A percentile compares a stretch with the other conserved stretches of the same genome.
These are phyloP conservation scores for Chlorophyllum brunneum DNA, from an alignment of 768 basidiomycete species.

Conservation along the genomic window DNA sequence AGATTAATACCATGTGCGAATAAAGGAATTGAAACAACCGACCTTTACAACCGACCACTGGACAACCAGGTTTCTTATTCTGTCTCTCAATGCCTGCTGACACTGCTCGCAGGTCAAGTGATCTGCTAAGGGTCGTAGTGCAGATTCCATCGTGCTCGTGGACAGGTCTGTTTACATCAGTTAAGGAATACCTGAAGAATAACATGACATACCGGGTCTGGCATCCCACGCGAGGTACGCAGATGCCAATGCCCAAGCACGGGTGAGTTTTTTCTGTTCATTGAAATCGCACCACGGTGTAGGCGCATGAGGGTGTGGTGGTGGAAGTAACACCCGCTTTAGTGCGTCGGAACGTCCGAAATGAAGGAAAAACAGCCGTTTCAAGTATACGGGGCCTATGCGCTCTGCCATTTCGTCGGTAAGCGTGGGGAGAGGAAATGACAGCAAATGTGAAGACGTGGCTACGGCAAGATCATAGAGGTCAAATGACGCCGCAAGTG, in stretches of 20 bases:
- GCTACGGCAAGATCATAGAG: constrained; percentile 72
- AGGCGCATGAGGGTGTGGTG: constrained; percentile 74
- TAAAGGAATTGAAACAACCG: constrained; percentile 14
- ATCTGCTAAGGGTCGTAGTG: constrained; percentile 64
- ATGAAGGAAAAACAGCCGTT: constrained; percentile 79
- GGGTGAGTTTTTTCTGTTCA: constrained; percentile 74
- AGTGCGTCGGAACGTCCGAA: constrained; percentile 80
- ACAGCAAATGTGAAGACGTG: constrained; percentile 71
- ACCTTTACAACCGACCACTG: constrained; percentile 85
- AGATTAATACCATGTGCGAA: constrained; percentile 2
- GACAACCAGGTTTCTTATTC: constrained; percentile 62
- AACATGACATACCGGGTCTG: constrained; percentile 54
- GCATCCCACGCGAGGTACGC: constrained; percentile 86
- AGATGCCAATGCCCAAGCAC: constrained; percentile 80
- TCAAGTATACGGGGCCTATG: constrained; percentile 76
- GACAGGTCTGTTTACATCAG: constrained; percentile 54
- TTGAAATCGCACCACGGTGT: constrained; percentile 63
- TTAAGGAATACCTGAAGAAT: constrained; percentile 13
- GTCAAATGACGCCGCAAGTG: constrained; percentile 63
- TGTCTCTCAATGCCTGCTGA: constrained; percentile 54
- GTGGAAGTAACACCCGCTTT: constrained; percentile 71
- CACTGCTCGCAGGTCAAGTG: constrained; percentile 72
- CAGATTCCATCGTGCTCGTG: constrained; percentile 65
- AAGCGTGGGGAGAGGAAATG: constrained; percentile 61
- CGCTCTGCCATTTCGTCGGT: constrained; percentile 66